Conservation (phyloP, 257 asterid genomes). For the Thymus mandschuricus region DNA sequence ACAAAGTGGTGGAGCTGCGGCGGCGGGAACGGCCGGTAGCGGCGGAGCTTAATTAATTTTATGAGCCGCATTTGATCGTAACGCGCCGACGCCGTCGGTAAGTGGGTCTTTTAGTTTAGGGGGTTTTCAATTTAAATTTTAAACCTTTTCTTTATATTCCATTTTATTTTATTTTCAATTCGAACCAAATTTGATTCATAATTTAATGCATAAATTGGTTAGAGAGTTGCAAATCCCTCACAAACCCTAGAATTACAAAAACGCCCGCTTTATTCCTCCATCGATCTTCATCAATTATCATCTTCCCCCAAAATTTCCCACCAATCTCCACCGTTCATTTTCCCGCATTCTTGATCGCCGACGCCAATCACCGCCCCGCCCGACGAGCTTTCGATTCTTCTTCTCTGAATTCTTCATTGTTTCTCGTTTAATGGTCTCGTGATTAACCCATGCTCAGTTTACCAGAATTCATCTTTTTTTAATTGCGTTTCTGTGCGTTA, state of each 20-base stretch:
- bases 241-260: constrained; percentile 47
- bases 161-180: too few species aligned
- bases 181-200: neutral
- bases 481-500: neutral
- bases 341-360: constrained; percentile 32
- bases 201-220: too few species aligned
- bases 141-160: neutral
- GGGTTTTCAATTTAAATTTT: too few species aligned
- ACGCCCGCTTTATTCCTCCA: constrained; percentile 33
- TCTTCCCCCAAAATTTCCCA: constrained; percentile 34
- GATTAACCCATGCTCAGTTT: constrained; percentile 1
- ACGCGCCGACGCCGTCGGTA: neutral
- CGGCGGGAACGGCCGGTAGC: constrained; percentile 27
- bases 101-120: neutral
- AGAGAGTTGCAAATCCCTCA: neutral
- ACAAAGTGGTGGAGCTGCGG: constrained; percentile 28
- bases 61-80: constrained; percentile 27
- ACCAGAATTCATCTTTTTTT: neutral
- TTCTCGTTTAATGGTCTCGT: constrained; percentile 29
- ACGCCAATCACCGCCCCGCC: constrained; percentile 27
- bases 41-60: constrained; percentile 41
- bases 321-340: constrained; percentile 49
- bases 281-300: constrained; percentile 42
- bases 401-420: constrained; percentile 1
- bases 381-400: constrained; percentile 15